A percentile compares a stretch with the other conserved stretches of the same genome.
Conservation (phyloP, 139 green algal genomes). For the Chlamydomonas sp. region DNA sequence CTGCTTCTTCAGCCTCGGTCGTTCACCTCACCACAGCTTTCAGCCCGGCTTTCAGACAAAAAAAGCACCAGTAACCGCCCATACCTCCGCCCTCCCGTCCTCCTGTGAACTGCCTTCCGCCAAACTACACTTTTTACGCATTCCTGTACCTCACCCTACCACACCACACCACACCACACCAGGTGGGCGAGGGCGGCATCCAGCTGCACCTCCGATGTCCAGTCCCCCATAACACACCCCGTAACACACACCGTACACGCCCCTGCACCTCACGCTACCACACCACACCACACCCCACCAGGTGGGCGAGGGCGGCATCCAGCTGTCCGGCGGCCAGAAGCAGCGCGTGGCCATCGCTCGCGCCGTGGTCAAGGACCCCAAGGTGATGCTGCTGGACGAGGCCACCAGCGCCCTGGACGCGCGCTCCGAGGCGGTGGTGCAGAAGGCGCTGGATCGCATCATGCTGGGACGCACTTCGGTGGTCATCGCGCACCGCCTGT, state of each 20-base stretch:
- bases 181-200: slow-evolving; percentile 67
- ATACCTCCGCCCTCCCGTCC: not conserved
- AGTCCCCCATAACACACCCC: too few species aligned
- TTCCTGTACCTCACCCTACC: too few species aligned
- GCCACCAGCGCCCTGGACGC: slow-evolving; percentile 76
- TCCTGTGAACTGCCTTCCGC: not conserved
- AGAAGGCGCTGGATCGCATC: slow-evolving; percentile 71
- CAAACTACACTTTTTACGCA: too few species aligned
- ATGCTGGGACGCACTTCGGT: slow-evolving; percentile 85
- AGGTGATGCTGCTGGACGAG: slow-evolving; percentile 49
- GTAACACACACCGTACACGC: too few species aligned
- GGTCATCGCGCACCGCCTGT: slow-evolving; percentile 91
- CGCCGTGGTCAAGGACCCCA: slow-evolving; percentile 66
- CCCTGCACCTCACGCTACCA: too few species aligned
- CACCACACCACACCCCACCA: not conserved
- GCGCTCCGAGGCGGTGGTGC: slow-evolving; percentile 67
- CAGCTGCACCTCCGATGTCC: not conserved
- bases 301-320: slow-evolving; percentile 61
- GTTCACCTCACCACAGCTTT: too few species aligned
- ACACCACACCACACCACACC: too few species aligned
- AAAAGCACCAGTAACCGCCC: not conserved
- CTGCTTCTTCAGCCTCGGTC: too few species aligned
- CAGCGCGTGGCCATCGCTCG: slow-evolving; percentile 87
- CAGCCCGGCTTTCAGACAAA: not conserved
- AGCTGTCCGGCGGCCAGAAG: slow-evolving; percentile 81